Conservation (phyloP, 495 filamentous ascomycete genomes). For the Parathielavia hyrcaniae region DNA sequence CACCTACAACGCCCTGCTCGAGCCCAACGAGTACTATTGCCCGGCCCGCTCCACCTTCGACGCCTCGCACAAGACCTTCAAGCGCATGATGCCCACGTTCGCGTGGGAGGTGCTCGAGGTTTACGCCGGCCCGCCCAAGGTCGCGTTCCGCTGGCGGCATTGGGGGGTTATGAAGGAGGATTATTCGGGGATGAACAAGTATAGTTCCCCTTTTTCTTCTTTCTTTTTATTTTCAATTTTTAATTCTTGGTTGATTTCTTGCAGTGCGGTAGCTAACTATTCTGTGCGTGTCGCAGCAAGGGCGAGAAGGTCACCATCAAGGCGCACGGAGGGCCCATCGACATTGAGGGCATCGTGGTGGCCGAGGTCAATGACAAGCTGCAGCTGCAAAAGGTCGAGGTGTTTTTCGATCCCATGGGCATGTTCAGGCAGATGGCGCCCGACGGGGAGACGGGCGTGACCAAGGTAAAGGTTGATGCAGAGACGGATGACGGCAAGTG, state of each 20-base stretch:
- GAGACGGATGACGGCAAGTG: not conserved
- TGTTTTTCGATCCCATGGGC: conserved; percentile 58
- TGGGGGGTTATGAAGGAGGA: conserved; percentile 61
- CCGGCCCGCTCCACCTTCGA: conserved; percentile 52
- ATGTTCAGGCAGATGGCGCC: conserved; percentile 61
- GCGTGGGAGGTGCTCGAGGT: conserved; percentile 65
- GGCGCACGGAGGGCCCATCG: conserved; percentile 46
- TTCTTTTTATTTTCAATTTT: not conserved
- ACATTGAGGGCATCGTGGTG: conserved; percentile 50
- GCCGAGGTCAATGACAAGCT: conserved; percentile 55
- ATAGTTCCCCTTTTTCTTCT: conserved; percentile 20
- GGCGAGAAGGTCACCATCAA: conserved; percentile 55
- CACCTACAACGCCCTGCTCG: conserved; percentile 62
- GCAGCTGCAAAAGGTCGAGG: conserved; percentile 51
- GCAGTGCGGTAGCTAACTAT: not conserved
- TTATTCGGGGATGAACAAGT: conserved; percentile 57
- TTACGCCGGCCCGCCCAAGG: conserved; percentile 53
- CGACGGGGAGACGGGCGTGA: conserved; percentile 14
- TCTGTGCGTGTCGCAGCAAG: conserved; percentile 33
- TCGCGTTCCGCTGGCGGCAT: conserved; percentile 58
- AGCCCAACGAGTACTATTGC: conserved; percentile 55
- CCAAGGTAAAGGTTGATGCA: conserved; percentile 12
- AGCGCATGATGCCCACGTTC: conserved; percentile 64
- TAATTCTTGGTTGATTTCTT: not conserved
- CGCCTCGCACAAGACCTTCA: conserved; percentile 59